phyloP scores from a whole-genome alignment of 495 filamentous ascomycete genomes.

The Tuber brumale region DNA sequence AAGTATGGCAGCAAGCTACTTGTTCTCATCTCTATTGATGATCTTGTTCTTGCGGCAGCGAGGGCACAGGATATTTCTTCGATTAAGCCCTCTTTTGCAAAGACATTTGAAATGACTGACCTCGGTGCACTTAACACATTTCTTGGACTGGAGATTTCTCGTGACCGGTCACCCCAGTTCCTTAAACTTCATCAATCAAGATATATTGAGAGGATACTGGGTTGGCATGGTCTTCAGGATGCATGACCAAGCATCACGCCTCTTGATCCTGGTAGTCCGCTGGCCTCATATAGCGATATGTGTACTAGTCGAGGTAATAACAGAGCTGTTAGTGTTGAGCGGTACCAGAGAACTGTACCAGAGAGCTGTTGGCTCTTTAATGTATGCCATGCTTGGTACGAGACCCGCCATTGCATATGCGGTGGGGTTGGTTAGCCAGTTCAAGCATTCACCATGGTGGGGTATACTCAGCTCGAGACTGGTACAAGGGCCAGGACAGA shows the following conservation, averaged over 20 bases:
- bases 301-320: too few relatives aligned
- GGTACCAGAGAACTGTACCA: not conserved
- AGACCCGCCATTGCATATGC: too few relatives aligned
- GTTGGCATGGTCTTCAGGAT: not conserved
- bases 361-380: too few relatives aligned
- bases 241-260: not conserved
- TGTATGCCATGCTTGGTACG: too few relatives aligned
- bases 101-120: not conserved
- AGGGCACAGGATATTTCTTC: not conserved
- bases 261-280: not conserved
- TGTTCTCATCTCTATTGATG: not conserved
- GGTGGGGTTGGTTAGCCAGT: too few relatives aligned
- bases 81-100: not conserved
- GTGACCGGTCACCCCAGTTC: not conserved
- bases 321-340: too few relatives aligned
- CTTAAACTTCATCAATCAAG: accelerated
- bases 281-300: too few relatives aligned
- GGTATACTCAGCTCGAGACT: too few relatives aligned
- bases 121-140: not conserved
- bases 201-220: not conserved
- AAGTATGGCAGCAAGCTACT: not conserved
- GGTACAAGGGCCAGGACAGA: too few relatives aligned
- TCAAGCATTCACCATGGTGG: too few relatives aligned
- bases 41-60: not conserved
- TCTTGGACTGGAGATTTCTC: not conserved